Evolutionary conservation across 2,329 filamentous ascomycete species (phyloP).

Genomic region (Cladosporium sphaerospermum): DNA sequence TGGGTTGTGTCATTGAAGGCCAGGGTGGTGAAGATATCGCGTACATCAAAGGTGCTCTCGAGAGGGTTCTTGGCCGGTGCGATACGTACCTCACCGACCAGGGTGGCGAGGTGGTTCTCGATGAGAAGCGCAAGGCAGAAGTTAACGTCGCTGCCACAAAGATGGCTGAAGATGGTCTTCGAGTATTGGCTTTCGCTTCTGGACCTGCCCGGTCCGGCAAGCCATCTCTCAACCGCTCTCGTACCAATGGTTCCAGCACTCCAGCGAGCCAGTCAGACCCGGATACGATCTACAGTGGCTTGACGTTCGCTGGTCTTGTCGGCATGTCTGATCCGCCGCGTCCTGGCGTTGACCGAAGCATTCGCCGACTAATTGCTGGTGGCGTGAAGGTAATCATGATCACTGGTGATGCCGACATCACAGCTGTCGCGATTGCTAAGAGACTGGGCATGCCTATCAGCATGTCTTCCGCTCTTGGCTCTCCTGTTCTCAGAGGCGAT

Average conservation of each 20-base stretch:
- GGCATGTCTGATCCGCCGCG: slow-evolving; percentile 97
- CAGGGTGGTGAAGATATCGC: slow-evolving; percentile 67
- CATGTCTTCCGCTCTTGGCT: slow-evolving; percentile 53
- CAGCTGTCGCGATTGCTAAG: slow-evolving; percentile 85
- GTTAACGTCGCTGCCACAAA: slow-evolving; percentile 72
- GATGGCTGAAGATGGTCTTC: slow-evolving; percentile 83
- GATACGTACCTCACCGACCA: slow-evolving; percentile 85
- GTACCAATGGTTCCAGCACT: slow-evolving; percentile 34
- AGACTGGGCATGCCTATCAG: slow-evolving; percentile 89
- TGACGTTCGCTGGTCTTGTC: slow-evolving; percentile 86
- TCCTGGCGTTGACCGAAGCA: slow-evolving; percentile 82
- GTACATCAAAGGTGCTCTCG: slow-evolving; percentile 92
- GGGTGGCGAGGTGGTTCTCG: slow-evolving; percentile 78
- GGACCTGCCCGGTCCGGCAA: slow-evolving; percentile 50
- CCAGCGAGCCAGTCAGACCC: slow-evolving; percentile 12
- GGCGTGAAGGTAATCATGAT: slow-evolving; percentile 99
- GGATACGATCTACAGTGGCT: slow-evolving; percentile 58
- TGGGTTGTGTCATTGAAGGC: slow-evolving; percentile 77
- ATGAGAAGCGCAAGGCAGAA: slow-evolving; percentile 66
- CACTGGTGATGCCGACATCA: slow-evolving; percentile 92
- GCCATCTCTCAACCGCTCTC: slow-evolving; percentile 20
- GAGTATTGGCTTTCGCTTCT: slow-evolving; percentile 90
- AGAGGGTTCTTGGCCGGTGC: slow-evolving; percentile 77
- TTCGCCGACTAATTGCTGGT: slow-evolving; percentile 82
- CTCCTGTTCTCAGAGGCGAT: slow-evolving; percentile 74